Evolutionary conservation across 495 filamentous ascomycete species (phyloP).

Genomic region (Talaromyces adpressus): DNA sequence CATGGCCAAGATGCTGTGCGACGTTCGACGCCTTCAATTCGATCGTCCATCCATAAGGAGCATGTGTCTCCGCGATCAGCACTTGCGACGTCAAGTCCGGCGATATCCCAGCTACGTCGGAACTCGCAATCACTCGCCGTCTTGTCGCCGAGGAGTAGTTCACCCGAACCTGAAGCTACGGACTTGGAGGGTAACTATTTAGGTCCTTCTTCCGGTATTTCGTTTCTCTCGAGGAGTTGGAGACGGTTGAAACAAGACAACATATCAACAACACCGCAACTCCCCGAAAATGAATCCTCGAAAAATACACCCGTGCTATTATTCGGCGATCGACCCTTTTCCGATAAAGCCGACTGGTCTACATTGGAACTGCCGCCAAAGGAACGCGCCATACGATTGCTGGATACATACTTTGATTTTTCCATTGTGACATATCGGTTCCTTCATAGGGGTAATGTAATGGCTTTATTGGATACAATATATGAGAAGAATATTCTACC

Average conservation of each 20-base stretch:
- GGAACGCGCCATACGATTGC: slow-evolving; percentile 28
- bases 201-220: slow-evolving; percentile 38
- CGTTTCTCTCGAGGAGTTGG: slow-evolving; percentile 42
- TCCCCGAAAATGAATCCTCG: slow-evolving; percentile 25
- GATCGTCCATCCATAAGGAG: background rate
- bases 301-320: slow-evolving; percentile 35
- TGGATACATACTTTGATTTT: slow-evolving; percentile 38
- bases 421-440: slow-evolving; percentile 44
- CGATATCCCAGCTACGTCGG: background rate
- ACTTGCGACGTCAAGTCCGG: background rate
- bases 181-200: slow-evolving; percentile 43
- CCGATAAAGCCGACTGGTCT: slow-evolving; percentile 18
- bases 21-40: background rate
- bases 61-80: background rate
- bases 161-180: slow-evolving; percentile 37
- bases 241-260: slow-evolving; percentile 37
- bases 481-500: slow-evolving; percentile 29
- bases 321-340: slow-evolving; percentile 40
- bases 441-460: slow-evolving; percentile 33
- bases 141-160: slow-evolving; percentile 23
- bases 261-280: slow-evolving; percentile 24
- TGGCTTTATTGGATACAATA: slow-evolving; percentile 31
- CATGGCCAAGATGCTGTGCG: background rate
- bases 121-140: slow-evolving; percentile 5
- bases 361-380: slow-evolving; percentile 28